Evolutionary conservation across 371 early-diverging fungal species (phyloP).

Genomic region (Rhizomucor miehei): DNA sequence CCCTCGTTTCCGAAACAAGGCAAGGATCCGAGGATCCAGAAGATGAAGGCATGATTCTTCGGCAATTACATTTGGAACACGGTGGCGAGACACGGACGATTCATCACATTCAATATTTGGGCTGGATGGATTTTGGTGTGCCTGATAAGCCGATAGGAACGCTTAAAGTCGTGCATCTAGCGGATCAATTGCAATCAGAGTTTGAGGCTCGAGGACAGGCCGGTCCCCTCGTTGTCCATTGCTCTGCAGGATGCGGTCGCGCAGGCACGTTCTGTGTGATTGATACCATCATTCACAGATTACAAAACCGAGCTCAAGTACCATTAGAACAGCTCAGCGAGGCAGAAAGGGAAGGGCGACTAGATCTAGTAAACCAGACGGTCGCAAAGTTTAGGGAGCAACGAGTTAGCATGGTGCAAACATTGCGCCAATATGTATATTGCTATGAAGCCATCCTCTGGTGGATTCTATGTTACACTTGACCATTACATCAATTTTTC

Average conservation of each 20-base stretch:
- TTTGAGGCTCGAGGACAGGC: conserved; percentile 14
- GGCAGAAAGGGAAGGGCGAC: background rate
- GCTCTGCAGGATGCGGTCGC: conserved; percentile 97
- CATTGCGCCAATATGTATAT: conserved; percentile 83
- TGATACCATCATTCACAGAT: conserved; percentile 54
- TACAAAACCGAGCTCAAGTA: background rate
- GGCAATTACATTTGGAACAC: conserved; percentile 10
- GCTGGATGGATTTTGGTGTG: conserved; percentile 91
- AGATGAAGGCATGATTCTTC: conserved; percentile 29
- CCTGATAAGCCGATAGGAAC: conserved; percentile 64
- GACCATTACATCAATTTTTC: background rate
- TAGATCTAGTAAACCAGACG: conserved; percentile 60
- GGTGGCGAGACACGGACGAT: conserved; percentile 39
- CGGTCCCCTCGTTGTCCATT: conserved; percentile 91
- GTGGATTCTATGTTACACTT: conserved; percentile 29
- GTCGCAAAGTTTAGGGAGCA: conserved; percentile 75
- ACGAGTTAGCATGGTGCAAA: conserved; percentile 88
- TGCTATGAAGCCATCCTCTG: conserved; percentile 85
- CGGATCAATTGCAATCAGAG: conserved; percentile 46
- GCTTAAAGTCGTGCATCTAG: conserved; percentile 58
- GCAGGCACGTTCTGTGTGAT: conserved; percentile 92
- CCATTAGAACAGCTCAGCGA: conserved; percentile 20
- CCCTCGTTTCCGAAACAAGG: conserved; percentile 20
- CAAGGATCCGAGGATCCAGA: conserved; percentile 23
- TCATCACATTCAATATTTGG: conserved; percentile 79